Evolutionary conservation across 495 filamentous ascomycete genomes (phyloP).

Genomic region (Pyrenopolyporus hunteri): DNA sequence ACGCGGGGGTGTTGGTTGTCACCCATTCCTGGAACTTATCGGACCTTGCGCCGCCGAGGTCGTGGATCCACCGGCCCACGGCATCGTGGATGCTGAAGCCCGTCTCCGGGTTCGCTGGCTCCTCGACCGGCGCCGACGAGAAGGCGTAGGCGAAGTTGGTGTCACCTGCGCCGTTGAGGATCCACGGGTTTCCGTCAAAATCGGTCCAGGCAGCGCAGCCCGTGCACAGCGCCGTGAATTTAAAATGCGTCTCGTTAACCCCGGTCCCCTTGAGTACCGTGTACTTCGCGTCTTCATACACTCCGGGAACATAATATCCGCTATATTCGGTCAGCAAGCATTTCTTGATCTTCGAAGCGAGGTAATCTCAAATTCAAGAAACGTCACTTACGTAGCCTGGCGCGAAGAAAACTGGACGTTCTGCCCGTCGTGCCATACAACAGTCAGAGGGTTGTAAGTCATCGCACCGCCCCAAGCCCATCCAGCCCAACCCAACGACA

Average conservation of each 20-base stretch:
- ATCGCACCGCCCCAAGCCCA: constrained; percentile 55
- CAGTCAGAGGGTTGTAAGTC: constrained; percentile 55
- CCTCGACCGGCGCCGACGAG: constrained; percentile 44
- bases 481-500: constrained; percentile 51
- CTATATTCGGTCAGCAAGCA: constrained; percentile 32
- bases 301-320: constrained; percentile 52
- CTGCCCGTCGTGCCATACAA: constrained; percentile 51
- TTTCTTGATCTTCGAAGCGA: background rate
- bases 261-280: constrained; percentile 50
- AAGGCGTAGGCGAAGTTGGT: constrained; percentile 51
- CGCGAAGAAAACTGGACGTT: constrained; percentile 48
- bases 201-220: constrained; percentile 54
- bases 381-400: constrained; percentile 49
- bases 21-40: constrained; percentile 39
- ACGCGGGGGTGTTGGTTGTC: constrained; percentile 35
- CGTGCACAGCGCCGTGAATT: constrained; percentile 51
- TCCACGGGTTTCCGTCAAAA: constrained; percentile 46
- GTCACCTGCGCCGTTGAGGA: constrained; percentile 46
- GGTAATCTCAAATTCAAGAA: background rate
- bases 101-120: constrained; percentile 40
- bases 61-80: constrained; percentile 52
- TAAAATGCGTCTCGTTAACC: constrained; percentile 55
- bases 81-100: constrained; percentile 54
- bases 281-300: constrained; percentile 45
- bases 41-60: constrained; percentile 43